Percentiles rank a stretch among this genome's conserved stretches.
Conservation (phyloP, 108 stramenopile species). For the Ochromonas danica region DNA sequence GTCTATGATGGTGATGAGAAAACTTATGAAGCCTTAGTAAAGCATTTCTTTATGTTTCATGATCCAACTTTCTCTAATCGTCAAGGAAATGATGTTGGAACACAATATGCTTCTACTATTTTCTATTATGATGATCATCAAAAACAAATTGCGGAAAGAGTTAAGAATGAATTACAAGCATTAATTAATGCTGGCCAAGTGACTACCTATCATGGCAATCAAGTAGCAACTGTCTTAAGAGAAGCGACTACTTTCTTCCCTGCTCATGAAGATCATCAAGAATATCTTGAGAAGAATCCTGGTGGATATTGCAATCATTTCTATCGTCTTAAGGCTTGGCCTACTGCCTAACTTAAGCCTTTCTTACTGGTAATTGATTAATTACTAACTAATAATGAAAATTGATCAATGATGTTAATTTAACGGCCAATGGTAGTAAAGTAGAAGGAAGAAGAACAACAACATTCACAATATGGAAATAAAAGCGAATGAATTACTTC, state of each 20-base stretch:
- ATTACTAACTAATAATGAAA: not conserved
- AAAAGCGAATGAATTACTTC: not conserved
- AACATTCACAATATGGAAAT: not conserved
- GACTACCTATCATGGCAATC: constrained; percentile 44
- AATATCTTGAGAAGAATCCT: constrained; percentile 71
- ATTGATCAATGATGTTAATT: not conserved
- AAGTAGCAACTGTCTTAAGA: constrained; percentile 56
- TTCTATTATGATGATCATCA: constrained; percentile 69
- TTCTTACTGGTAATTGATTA: not conserved
- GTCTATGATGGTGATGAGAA: not conserved
- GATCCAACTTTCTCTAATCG: constrained; percentile 45
- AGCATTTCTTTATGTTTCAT: constrained; percentile 20
- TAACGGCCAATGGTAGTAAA: not conserved
- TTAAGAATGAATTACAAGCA: constrained; percentile 28
- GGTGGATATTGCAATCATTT: constrained; percentile 63
- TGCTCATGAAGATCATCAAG: constrained; percentile 72
- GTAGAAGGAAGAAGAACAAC: too few relatives aligned
- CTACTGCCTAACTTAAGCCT: not conserved
- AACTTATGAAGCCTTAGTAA: not conserved
- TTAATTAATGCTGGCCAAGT: constrained; percentile 44
- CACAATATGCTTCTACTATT: constrained; percentile 81
- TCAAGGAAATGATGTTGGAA: constrained; percentile 79
- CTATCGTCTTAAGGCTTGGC: not conserved
- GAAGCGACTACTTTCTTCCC: constrained; percentile 58
- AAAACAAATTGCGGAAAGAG: constrained; percentile 6